These are phyloP conservation scores for Boletus huronensis DNA, from an alignment of 768 basidiomycete genomes.

Conservation along the genomic window DNA sequence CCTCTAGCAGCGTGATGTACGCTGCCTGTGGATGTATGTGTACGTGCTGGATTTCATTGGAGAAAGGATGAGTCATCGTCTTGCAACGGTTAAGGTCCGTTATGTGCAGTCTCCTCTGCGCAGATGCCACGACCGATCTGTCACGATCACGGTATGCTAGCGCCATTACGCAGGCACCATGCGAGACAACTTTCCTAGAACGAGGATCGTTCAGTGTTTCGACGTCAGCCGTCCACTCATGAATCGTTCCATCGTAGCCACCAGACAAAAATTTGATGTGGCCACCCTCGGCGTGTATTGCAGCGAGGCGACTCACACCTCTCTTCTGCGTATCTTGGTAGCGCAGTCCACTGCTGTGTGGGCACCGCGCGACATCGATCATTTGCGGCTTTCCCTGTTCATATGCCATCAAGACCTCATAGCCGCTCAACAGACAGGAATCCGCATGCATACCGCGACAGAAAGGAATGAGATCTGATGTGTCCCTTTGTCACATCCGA, in stretches of 20 bases:
- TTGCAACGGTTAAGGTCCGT: constrained; percentile 38
- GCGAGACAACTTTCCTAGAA: constrained; percentile 29
- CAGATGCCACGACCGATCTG: constrained; percentile 35
- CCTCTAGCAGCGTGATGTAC: constrained; percentile 47
- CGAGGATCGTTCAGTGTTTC: constrained; percentile 20
- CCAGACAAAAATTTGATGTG: constrained; percentile 45
- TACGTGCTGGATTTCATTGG: constrained; percentile 41
- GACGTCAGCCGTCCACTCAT: constrained; percentile 36
- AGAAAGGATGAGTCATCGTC: constrained; percentile 31
- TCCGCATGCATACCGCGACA: constrained; percentile 31
- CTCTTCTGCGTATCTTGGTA: constrained; percentile 22
- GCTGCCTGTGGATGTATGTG: constrained; percentile 43
- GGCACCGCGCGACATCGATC: constrained; percentile 30
- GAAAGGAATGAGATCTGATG: constrained; percentile 42
- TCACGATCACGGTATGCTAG: constrained; percentile 38
- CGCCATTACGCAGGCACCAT: constrained; percentile 33
- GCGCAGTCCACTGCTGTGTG: constrained; percentile 30
- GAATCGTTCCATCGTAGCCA: constrained; percentile 43
- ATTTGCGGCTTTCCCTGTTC: constrained; percentile 31
- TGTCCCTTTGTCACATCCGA: constrained; percentile 42
- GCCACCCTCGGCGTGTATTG: constrained; percentile 30
- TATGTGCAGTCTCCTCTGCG: constrained; percentile 33
- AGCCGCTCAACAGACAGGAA: constrained; percentile 25
- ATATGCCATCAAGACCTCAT: constrained; percentile 23
- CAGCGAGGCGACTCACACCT: constrained; percentile 44